Conservation (phyloP, 306 rosid species). For the Leucaena leucocephala region DNA sequence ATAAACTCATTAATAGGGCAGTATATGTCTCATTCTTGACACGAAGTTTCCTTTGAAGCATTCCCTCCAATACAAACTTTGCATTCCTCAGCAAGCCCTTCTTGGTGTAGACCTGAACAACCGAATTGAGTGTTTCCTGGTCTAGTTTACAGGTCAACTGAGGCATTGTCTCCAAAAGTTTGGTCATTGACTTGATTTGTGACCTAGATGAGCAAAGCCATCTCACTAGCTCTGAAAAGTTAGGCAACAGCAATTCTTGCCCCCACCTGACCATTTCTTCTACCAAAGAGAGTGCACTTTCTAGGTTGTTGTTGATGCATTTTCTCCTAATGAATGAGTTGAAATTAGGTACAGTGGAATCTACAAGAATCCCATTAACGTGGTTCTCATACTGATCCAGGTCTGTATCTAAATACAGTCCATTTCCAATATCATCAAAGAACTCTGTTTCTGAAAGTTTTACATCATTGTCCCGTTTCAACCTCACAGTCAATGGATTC, state of each 20-base stretch:
- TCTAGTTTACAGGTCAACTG: constrained; percentile 55
- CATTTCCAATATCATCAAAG: constrained; percentile 82
- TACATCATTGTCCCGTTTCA: constrained; percentile 73
- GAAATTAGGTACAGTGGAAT: constrained; percentile 63
- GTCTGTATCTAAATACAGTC: constrained; percentile 88
- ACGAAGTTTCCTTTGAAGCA: constrained; percentile 53
- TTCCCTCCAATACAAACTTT: constrained; percentile 52
- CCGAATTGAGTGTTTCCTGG: constrained; percentile 59
- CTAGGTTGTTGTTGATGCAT: constrained; percentile 49
- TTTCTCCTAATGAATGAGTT: constrained; percentile 49
- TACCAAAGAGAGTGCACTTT: constrained; percentile 54
- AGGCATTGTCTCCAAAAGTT: constrained; percentile 57
- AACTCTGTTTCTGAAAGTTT: constrained; percentile 69
- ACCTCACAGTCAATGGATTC: constrained; percentile 60
- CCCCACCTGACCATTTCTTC: constrained; percentile 81
- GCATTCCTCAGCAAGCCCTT: constrained; percentile 61
- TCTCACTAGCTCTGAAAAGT: constrained; percentile 53
- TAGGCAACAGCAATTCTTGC: constrained; percentile 63
- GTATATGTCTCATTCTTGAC: constrained; percentile 64
- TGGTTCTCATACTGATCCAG: constrained; percentile 70
- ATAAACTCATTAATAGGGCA: constrained; percentile 55
- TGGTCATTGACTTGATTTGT: constrained; percentile 40
- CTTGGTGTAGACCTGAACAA: constrained; percentile 65
- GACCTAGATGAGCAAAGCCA: constrained; percentile 57
- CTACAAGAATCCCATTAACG: constrained; percentile 57